phyloP scores from a whole-genome alignment of 2,329 filamentous ascomycete genomes.

The Ustulina deusta region DNA sequence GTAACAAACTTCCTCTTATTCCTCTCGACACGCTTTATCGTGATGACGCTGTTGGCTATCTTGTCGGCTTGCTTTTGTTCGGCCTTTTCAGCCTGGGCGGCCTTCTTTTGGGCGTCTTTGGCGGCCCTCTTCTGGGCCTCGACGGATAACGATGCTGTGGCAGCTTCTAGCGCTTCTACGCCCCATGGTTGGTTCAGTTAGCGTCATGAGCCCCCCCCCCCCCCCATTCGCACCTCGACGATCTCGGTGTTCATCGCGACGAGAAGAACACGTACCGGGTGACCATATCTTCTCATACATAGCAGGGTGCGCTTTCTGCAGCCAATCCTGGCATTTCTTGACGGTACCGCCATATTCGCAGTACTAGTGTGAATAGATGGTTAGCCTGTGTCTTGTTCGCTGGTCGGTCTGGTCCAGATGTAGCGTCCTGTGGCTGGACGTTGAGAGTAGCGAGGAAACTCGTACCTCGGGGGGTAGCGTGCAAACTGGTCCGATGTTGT shows the following conservation, averaged over 20 bases:
- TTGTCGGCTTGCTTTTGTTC: constrained; percentile 87
- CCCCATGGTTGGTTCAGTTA: constrained; percentile 6
- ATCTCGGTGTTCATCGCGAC: background rate
- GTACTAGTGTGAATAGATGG: constrained; percentile 74
- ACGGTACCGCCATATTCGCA: constrained; percentile 98
- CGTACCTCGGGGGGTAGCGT: constrained; percentile 73
- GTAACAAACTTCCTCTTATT: constrained; percentile 99
- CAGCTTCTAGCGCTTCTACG: constrained; percentile 82
- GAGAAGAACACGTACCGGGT: constrained; percentile 68
- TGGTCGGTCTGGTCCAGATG: constrained; percentile 14
- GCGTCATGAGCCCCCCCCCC: background rate
- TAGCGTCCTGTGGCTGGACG: background rate
- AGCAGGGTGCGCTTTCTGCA: constrained; percentile 77
- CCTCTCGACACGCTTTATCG: constrained; percentile 96
- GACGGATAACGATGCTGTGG: constrained; percentile 86
- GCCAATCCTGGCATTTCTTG: constrained; percentile 98
- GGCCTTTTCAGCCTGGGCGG: constrained; percentile 88
- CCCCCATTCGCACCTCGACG: background rate
- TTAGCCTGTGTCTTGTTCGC: constrained; percentile 26
- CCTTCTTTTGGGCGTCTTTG: constrained; percentile 97
- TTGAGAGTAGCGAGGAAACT: background rate
- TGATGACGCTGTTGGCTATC: constrained; percentile 83
- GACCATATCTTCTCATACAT: constrained; percentile 88
- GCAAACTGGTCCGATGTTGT: constrained; percentile 62
- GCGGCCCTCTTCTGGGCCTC: constrained; percentile 94